phyloP scores from a whole-genome alignment of 2,329 filamentous ascomycete species.

The Penicillium sp. region DNA sequence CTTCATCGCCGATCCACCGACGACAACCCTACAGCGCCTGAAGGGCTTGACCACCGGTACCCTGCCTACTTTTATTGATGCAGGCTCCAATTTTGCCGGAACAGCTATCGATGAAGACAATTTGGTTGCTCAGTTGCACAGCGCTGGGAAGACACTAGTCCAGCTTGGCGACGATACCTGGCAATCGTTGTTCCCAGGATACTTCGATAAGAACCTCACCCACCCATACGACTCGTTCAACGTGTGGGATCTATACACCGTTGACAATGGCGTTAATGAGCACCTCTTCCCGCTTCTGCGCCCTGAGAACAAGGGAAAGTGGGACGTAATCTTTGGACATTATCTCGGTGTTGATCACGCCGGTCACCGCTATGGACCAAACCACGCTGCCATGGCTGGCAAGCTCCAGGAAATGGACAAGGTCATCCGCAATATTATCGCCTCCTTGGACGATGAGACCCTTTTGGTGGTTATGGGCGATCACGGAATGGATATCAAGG shows the following conservation, averaged over 20 bases:
- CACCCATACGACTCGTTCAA: slow-evolving; percentile 95
- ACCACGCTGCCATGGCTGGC: slow-evolving; percentile 85
- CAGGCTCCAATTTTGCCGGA: slow-evolving; percentile 92
- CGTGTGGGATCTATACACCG: slow-evolving; percentile 95
- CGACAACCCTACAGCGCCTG: slow-evolving; percentile 84
- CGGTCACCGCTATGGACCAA: slow-evolving; percentile 90
- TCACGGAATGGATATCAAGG: slow-evolving; percentile 96
- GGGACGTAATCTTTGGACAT: slow-evolving; percentile 95
- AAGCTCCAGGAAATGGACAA: slow-evolving; percentile 90
- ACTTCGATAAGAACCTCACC: slow-evolving; percentile 85
- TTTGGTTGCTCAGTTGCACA: slow-evolving; percentile 62
- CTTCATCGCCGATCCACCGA: slow-evolving; percentile 96
- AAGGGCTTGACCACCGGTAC: slow-evolving; percentile 96
- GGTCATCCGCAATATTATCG: slow-evolving; percentile 71
- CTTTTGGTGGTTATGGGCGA: slow-evolving; percentile 97
- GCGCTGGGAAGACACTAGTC: slow-evolving; percentile 73
- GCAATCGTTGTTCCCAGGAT: slow-evolving; percentile 88
- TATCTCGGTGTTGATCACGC: slow-evolving; percentile 96
- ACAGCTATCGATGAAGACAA: slow-evolving; percentile 95
- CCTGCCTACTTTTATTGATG: slow-evolving; percentile 88
- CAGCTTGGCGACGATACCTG: slow-evolving; percentile 98
- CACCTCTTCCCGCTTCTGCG: slow-evolving; percentile 78
- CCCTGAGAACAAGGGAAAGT: slow-evolving; percentile 63
- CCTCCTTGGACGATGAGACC: slow-evolving; percentile 76
- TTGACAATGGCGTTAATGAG: slow-evolving; percentile 91